phyloP scores from a whole-genome alignment of 345 rosid genomes.

The Salix brachista region DNA sequence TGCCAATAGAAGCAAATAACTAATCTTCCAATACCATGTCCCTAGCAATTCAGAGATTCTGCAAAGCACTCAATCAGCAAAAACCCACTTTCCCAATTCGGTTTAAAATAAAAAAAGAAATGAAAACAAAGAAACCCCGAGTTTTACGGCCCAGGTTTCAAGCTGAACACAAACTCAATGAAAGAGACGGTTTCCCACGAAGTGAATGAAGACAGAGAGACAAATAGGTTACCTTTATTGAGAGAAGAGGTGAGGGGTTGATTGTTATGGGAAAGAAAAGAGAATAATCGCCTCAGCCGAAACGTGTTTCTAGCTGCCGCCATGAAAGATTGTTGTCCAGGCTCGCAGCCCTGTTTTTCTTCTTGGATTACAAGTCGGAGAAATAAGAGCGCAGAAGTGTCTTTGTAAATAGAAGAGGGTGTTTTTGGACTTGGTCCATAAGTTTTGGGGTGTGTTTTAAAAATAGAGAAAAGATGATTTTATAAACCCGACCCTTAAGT shows the following conservation, averaged over 20 bases:
- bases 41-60: background rate
- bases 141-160: background rate
- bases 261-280: slow-evolving; percentile 13
- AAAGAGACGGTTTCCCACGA: background rate
- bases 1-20: background rate
- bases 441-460: background rate
- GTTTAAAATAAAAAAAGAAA: background rate
- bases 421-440: background rate
- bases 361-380: background rate
- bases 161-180: background rate
- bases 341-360: background rate
- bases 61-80: background rate
- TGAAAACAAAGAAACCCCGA: background rate
- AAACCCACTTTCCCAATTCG: background rate
- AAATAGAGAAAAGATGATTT: too few relatives aligned
- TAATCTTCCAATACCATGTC: background rate
- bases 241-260: slow-evolving; percentile 1
- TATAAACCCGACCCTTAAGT: too few relatives aligned
- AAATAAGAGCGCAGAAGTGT: background rate
- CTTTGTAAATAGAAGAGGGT: background rate
- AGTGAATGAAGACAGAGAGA: background rate
- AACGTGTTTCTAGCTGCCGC: slow-evolving; percentile 24
- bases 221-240: slow-evolving; percentile 18
- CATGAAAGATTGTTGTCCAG: slow-evolving; percentile 1
- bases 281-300: slow-evolving; percentile 32